Evolutionary conservation across 352 stramenopile genomes (phyloP).

Genomic region (Blastocystis sp.): DNA sequence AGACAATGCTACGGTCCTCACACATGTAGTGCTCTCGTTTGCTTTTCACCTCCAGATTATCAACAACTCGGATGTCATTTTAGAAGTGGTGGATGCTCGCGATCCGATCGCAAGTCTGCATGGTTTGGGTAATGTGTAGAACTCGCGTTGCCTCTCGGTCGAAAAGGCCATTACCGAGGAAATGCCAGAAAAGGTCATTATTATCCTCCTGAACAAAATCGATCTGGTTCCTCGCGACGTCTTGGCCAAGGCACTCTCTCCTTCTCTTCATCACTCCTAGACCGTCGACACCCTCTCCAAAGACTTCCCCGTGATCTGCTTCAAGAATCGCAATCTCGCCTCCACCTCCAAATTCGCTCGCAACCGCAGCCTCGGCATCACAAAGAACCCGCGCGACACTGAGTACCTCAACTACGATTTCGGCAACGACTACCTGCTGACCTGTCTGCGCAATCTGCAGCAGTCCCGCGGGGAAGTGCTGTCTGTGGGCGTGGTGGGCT

Average conservation of each 20-base stretch:
- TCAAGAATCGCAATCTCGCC: background rate
- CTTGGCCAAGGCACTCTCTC: background rate
- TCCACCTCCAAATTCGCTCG: background rate
- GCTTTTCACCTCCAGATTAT: slow-evolving; percentile 25
- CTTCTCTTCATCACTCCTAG: slow-evolving; percentile 5
- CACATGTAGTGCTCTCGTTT: background rate
- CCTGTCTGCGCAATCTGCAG: slow-evolving; percentile 11
- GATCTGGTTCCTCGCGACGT: slow-evolving; percentile 43
- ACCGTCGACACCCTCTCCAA: background rate
- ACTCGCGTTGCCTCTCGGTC: slow-evolving; percentile 58
- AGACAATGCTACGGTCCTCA: slow-evolving; percentile 11
- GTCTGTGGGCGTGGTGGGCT: slow-evolving; percentile 38
- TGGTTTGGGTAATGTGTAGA: background rate
- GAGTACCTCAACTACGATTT: slow-evolving; percentile 27
- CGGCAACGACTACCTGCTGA: slow-evolving; percentile 1
- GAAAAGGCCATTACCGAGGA: slow-evolving; percentile 48
- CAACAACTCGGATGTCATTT: slow-evolving; percentile 53
- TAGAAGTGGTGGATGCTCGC: slow-evolving; percentile 51
- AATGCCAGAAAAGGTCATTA: slow-evolving; percentile 26
- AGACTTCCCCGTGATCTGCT: slow-evolving; percentile 34
- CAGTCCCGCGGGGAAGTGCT: background rate
- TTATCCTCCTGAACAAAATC: slow-evolving; percentile 54
- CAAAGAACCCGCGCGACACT: background rate
- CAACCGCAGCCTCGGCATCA: background rate
- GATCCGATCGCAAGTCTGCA: slow-evolving; percentile 25